Percentiles rank a stretch among this genome's conserved stretches.
phyloP scores from a whole-genome alignment of 73 alveolate species.

The Urostyla sp. region DNA sequence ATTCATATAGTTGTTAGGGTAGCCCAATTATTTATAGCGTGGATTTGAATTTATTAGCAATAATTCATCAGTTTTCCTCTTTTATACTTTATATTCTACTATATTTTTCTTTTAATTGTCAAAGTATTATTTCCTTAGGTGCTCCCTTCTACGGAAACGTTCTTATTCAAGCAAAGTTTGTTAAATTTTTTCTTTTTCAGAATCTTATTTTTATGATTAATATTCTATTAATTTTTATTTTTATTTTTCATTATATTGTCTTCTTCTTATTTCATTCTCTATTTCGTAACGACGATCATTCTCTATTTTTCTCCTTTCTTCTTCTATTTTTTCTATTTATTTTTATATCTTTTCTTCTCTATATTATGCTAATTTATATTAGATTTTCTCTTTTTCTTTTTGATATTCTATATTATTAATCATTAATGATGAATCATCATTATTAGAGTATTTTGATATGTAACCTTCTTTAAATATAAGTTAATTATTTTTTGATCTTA shows the following conservation, averaged over 20 bases:
- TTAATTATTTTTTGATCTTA: conserved; percentile 27
- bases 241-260: not conserved
- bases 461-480: not conserved
- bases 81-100: not conserved
- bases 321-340: conserved; percentile 39
- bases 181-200: not conserved
- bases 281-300: not conserved
- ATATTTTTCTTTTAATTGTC: conserved; percentile 10
- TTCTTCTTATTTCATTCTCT: not conserved
- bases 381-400: conserved; percentile 16
- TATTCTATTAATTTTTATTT: not conserved
- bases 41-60: not conserved
- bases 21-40: not conserved
- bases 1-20: too few relatives aligned
- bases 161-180: not conserved
- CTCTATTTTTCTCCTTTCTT: conserved; percentile 6
- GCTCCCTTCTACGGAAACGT: not conserved
- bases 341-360: conserved; percentile 38
- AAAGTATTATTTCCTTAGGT: conserved; percentile 1
- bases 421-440: not conserved
- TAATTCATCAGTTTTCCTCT: conserved; percentile 35
- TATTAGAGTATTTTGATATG: not conserved
- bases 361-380: not conserved
- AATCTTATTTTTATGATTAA: not conserved
- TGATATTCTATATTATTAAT: not conserved